phyloP scores from a whole-genome alignment of 2,329 filamentous ascomycete genomes.

The Zelopaecilomyces penicillatus region DNA sequence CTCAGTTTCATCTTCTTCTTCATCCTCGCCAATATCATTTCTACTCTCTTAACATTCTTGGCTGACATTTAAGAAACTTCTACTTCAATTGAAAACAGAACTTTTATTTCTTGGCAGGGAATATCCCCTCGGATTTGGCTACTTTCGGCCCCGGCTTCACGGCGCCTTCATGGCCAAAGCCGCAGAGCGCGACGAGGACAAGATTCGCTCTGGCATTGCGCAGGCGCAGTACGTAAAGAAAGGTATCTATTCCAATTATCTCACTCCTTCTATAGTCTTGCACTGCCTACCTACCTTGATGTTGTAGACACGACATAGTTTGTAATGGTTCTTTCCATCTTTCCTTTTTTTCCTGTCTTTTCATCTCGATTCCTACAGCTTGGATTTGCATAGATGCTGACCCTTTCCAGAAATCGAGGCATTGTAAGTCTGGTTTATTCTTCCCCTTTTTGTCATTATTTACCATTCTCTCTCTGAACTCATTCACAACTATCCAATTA shows the following conservation, averaged over 20 bases:
- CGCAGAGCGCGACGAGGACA: conserved; percentile 57
- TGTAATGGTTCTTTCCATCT: no score
- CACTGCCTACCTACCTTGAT: background rate
- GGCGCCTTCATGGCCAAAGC: conserved; percentile 75
- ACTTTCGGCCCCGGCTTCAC: conserved; percentile 75
- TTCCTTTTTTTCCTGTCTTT: background rate
- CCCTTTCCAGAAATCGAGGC: conserved; percentile 69
- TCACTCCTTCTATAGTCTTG: background rate
- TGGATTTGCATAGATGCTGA: no score
- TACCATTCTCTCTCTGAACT: no score
- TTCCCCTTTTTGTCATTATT: no score
- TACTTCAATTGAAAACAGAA: conserved; percentile 42
- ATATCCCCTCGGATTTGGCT: conserved; percentile 75
- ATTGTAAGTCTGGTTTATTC: conserved; percentile 52
- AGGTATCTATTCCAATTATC: conserved; percentile 41
- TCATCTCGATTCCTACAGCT: background rate
- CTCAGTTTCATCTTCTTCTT: background rate
- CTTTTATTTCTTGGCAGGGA: conserved; percentile 76
- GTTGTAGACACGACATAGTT: background rate
- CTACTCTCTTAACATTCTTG: background rate
- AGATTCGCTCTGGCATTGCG: conserved; percentile 68
- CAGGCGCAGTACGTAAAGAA: conserved; percentile 86
- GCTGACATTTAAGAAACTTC: background rate
- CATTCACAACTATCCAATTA: no score
- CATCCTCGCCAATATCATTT: background rate